Evolutionary conservation across 2,329 filamentous ascomycete genomes (phyloP), one percentile per base, ranked within the genome.

Genomic region (Botrytis pseudocinerea): DNA sequence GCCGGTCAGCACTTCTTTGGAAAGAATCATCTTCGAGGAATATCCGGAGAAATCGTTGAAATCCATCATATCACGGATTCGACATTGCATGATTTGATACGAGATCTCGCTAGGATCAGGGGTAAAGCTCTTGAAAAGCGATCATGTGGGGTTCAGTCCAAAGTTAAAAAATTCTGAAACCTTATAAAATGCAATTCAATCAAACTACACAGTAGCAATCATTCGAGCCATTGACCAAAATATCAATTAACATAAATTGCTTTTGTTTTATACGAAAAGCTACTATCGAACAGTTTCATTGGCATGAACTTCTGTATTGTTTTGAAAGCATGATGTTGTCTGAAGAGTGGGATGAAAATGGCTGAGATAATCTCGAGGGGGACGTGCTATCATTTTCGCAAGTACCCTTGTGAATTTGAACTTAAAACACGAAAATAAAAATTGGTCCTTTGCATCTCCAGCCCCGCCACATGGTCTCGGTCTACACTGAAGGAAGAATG

Each of bases 251-350:
- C n/a, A 7, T n/a, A n/a, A 14, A 6, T 3, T 14, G 7, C 5
- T 54, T 1, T 54, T 16, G 12, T 54, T n/a, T 2, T 12, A n/a
- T n/a, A 54, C 48, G 12, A 54, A 16, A 54, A n/a, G 25, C 6
- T 25, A 54, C 1, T 2, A 12, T 6, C 5, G 5, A 54, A 1
- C 25, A n/a, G 48, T 12, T 0, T n/a, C 14, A 54, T n/a, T 1
- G 25, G 48, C 25, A n/a, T 54, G 48, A 7, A 54, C 7, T n/a
- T 54, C 12, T 54, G 12, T 54, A 16, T 54, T n/a, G 5, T 7
- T n/a, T n/a, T 54, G 25, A 0, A n/a, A 54, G 12, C 48, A n/a
- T 54, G 25, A 14, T 4, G 25, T 54, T 5, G 48, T 54, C 25
- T 54, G 48, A n/a, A 54, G 48, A n/a, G n/a, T 54, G 48, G 25